Base-by-base conservation (phyloP, 371 early-diverging fungal genomes). In the Mortierella sp. region DNA sequence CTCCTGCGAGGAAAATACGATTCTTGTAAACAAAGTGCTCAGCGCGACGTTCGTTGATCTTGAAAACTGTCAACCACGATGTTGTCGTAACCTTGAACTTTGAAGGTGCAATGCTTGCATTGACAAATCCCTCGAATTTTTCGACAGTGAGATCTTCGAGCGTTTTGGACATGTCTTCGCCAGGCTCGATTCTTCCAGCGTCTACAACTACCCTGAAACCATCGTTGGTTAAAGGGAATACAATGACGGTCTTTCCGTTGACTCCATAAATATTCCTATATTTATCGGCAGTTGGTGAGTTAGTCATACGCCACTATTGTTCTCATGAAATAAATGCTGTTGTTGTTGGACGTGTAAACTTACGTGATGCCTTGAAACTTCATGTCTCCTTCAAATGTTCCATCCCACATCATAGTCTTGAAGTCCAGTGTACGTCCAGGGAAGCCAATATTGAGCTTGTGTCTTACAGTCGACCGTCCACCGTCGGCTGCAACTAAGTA, bases 1-100 rank as follows among this genome's bases (percentile, higher is more conserved):
- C 87, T 0, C 87, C 87, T 23, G 78, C 81, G n/a, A 87, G 61
- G 47, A 85, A 75, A 29, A 85, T 67, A 0, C 81, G 70, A 12
- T 68, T 60, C 54, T 72, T 66, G 29, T 78, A 61, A 19, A 73
- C n/a, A 22, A 71, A 69, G 10, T 64, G 34, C 26, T 79, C 66
- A 1, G 83, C 83, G 3, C 66, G 65, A 26, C 82, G 67, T 35
- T 84, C 83, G 40, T 75, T 79, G 53, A 83, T 60, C 29, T 45
- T 68, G 61, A 67, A 79, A 1, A 56, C 37, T 6, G 70, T 83
- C 22, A 83, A 8, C 72, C 80, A 75, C 2, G 22, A 9, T 15
- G 71, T 72, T 12, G 42, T 35, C 31, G 47, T 70, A 47, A 70
- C 19, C 31, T 75, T 63, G 59, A 84, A 60, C 2, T 29, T 61